Evolutionary conservation across 768 basidiomycete species (phyloP).

Genomic region (Boletus rubroflammeus): DNA sequence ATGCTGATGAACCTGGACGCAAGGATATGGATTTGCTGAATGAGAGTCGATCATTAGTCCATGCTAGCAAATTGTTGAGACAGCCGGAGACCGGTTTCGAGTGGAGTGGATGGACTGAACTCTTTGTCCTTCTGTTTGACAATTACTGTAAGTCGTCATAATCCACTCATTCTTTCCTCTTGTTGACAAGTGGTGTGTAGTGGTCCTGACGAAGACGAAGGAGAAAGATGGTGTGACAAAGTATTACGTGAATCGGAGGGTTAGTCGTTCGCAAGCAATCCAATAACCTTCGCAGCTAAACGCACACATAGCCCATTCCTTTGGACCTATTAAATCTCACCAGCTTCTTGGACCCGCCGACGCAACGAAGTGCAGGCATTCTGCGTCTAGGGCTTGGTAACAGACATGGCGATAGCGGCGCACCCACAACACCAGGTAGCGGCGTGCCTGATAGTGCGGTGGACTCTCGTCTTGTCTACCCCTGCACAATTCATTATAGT

Average conservation of each 20-base stretch:
- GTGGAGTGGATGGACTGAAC: slow-evolving; percentile 87
- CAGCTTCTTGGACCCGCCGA: slow-evolving; percentile 76
- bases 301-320: slow-evolving; percentile 71
- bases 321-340: slow-evolving; percentile 85
- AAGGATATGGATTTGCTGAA: slow-evolving; percentile 89
- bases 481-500: slow-evolving; percentile 85
- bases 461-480: slow-evolving; percentile 78
- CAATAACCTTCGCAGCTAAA: neutral
- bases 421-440: slow-evolving; percentile 26
- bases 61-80: slow-evolving; percentile 77
- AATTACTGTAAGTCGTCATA: slow-evolving; percentile 72
- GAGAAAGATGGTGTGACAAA: slow-evolving; percentile 72
- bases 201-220: slow-evolving; percentile 85
- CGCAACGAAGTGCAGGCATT: slow-evolving; percentile 70
- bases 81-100: slow-evolving; percentile 88
- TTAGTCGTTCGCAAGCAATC: slow-evolving; percentile 33
- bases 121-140: slow-evolving; percentile 89
- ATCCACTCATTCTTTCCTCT: neutral
- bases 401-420: slow-evolving; percentile 29
- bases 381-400: slow-evolving; percentile 55
- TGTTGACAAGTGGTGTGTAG: slow-evolving; percentile 38
- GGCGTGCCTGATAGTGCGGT: slow-evolving; percentile 38
- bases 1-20: slow-evolving; percentile 1
- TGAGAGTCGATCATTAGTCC: slow-evolving; percentile 77
- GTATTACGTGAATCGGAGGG: slow-evolving; percentile 78